Percentiles rank a stretch among this genome's conserved stretches.
Conservation (phyloP, 345 rosid genomes). For the Gynandropsis gynandra region DNA sequence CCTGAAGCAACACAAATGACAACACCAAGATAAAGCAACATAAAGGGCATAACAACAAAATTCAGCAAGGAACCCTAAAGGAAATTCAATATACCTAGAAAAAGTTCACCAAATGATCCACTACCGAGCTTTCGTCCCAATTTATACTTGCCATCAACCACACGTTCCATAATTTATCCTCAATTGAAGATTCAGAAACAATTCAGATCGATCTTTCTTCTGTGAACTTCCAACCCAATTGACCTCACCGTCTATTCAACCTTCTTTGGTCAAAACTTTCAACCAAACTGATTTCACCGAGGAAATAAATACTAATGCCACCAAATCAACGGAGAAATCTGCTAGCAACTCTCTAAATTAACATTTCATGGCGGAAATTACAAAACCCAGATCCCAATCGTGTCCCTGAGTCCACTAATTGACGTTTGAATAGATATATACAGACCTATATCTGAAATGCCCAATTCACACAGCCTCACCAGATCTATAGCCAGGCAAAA, state of each 20-base stretch:
- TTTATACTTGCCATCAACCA: conserved; percentile 88
- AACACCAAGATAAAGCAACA: conserved; percentile 3
- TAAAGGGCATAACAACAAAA: not conserved
- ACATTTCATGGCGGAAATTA: no score
- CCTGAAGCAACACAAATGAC: conserved; percentile 33
- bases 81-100: conserved; percentile 45
- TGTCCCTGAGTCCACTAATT: not conserved
- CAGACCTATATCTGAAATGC: not conserved
- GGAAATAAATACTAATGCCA: not conserved
- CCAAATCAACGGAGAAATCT: not conserved
- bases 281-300: not conserved
- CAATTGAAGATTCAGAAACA: not conserved
- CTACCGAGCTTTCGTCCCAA: conserved; percentile 93
- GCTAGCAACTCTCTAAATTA: conserved; percentile 11
- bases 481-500: not conserved
- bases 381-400: conserved; percentile 13
- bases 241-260: not conserved
- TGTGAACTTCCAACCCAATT: not conserved
- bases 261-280: not conserved
- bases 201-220: conserved; percentile 18
- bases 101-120: conserved; percentile 97
- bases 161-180: conserved; percentile 46
- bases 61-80: not conserved
- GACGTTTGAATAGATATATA: conserved; percentile 8
- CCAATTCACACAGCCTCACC: conserved; percentile 17